These are phyloP conservation scores for Actinidia arguta DNA, from an alignment of 179 eudicot genomes.

Conservation along the genomic window DNA sequence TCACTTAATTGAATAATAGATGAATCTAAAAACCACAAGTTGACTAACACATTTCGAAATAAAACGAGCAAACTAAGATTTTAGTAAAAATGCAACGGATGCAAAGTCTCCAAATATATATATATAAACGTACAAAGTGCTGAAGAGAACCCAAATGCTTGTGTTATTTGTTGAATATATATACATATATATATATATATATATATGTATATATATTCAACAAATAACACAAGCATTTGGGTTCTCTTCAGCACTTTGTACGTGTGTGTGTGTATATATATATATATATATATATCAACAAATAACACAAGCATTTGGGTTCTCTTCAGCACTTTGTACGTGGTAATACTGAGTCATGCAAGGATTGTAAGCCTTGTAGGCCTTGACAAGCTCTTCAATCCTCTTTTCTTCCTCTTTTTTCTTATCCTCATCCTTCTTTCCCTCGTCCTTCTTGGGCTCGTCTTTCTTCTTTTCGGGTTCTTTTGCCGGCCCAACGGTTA, in stretches of 20 bases:
- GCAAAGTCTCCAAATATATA: no score
- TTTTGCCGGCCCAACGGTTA: conserved; percentile 52
- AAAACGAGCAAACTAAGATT: no score
- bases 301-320: conserved; percentile 50
- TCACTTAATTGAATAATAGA: no score
- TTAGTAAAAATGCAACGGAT: no score
- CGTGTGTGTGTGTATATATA: no score
- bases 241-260: background rate
- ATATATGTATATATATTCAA: no score
- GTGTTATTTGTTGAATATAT: conserved; percentile 44
- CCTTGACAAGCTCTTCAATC: conserved; percentile 26
- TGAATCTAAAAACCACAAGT: no score
- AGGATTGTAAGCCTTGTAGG: conserved; percentile 27
- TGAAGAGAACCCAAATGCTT: conserved; percentile 48
- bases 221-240: conserved; percentile 50
- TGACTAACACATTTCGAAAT: no score
- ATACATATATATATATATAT: no score
- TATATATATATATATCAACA: conserved; percentile 15
- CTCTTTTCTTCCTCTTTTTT: conserved; percentile 25
- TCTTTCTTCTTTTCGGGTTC: conserved; percentile 43
- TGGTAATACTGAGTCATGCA: conserved; percentile 21
- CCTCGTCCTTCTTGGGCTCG: conserved; percentile 17
- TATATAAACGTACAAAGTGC: conserved; percentile 20
- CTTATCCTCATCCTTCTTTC: conserved; percentile 17
- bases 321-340: conserved; percentile 33